These are phyloP conservation scores for Geoglossum cookeanum DNA, from an alignment of 2,329 filamentous ascomycete species.

Conservation along the genomic window DNA sequence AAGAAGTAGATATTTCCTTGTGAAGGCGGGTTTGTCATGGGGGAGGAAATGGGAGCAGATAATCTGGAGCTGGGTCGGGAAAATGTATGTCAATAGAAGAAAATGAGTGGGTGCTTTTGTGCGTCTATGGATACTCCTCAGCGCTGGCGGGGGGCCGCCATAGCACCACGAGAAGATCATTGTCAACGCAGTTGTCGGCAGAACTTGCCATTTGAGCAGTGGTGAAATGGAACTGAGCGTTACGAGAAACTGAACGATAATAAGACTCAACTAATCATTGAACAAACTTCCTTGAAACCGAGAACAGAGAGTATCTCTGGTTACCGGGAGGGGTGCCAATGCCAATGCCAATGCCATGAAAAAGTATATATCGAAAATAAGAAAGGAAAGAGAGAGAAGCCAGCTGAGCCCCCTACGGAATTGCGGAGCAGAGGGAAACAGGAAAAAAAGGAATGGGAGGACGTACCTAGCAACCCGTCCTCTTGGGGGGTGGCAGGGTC, in stretches of 20 bases:
- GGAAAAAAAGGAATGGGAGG: not conserved
- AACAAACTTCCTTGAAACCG: not conserved
- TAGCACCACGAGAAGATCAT: not conserved
- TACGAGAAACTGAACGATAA: not conserved
- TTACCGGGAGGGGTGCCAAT: not conserved
- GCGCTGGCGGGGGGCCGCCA: not conserved
- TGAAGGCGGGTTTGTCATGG: not conserved
- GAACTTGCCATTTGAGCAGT: not conserved
- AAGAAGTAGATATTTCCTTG: not conserved
- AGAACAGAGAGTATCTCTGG: not conserved
- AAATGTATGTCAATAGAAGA: not conserved
- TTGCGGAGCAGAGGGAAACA: not conserved
- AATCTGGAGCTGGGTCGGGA: not conserved
- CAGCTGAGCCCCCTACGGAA: not conserved
- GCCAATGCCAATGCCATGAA: not conserved
- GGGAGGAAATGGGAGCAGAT: not conserved
- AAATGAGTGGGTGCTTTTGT: not conserved
- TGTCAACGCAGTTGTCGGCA: not conserved
- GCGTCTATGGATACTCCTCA: not conserved
- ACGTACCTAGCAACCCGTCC: conserved; percentile 8
- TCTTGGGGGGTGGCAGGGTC: conserved; percentile 12
- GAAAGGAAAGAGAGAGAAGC: not conserved
- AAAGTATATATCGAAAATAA: not conserved
- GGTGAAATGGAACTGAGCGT: not conserved
- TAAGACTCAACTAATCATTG: not conserved